Conservation (phyloP, 306 rosid genomes). For the Pterocarpus macrocarpus region DNA sequence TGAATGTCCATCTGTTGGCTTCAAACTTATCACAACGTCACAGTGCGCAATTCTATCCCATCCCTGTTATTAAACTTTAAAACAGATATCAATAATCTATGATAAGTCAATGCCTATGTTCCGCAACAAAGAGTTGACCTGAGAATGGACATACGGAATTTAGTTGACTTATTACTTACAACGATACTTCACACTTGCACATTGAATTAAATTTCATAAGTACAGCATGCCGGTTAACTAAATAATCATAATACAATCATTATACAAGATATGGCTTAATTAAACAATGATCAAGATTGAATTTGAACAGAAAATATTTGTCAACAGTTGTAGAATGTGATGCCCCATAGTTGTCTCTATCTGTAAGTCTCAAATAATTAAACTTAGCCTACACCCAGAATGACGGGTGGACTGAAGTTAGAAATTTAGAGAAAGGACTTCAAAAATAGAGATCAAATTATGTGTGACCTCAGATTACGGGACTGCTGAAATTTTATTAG, state of each 20-base stretch:
- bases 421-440: not conserved
- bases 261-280: not conserved
- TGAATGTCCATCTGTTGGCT: not conserved
- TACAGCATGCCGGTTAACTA: not conserved
- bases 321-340: not conserved
- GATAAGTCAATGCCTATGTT: no score
- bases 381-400: conserved; percentile 1
- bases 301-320: conserved; percentile 6
- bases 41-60: not conserved
- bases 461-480: not conserved
- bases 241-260: not conserved
- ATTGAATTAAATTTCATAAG: no score
- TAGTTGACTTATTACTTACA: not conserved
- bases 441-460: not conserved
- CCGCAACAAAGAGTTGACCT: not conserved
- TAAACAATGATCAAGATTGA: not conserved
- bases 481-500: not conserved
- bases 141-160: not conserved
- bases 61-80: no score
- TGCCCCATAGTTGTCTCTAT: not conserved
- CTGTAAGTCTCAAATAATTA: not conserved
- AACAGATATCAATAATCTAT: no score
- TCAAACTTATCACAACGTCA: not conserved
- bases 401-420: not conserved
- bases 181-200: no score